Percentiles rank a stretch among this genome's conserved stretches.
Conservation (phyloP, 2,329 filamentous ascomycete genomes). For the Pestalotiopsis sp. region DNA sequence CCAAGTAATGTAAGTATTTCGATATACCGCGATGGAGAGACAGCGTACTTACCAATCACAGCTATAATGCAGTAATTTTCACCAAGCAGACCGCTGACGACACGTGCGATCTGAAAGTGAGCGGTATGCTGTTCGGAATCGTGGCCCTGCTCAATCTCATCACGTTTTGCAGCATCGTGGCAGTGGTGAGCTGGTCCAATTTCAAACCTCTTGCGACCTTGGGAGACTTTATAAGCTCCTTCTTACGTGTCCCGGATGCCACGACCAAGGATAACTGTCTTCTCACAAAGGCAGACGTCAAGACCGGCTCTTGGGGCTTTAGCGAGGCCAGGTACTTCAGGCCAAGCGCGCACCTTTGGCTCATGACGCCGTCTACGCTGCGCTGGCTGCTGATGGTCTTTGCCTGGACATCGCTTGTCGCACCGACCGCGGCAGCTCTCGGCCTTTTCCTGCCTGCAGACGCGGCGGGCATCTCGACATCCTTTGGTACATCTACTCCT, state of each 20-base stretch:
- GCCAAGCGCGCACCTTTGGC: slow-evolving; percentile 45
- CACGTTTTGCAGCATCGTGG: slow-evolving; percentile 28
- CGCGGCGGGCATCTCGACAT: slow-evolving; percentile 33
- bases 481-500: slow-evolving; percentile 41
- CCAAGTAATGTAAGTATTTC: slow-evolving; percentile 50
- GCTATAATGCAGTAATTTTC: slow-evolving; percentile 56
- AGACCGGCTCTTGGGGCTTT: slow-evolving; percentile 44
- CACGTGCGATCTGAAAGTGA: slow-evolving; percentile 45
- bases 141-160: slow-evolving; percentile 32
- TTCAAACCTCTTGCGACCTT: slow-evolving; percentile 34
- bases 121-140: slow-evolving; percentile 44
- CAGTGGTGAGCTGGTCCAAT: slow-evolving; percentile 24
- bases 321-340: slow-evolving; percentile 46
- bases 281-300: slow-evolving; percentile 48
- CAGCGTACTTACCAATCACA: slow-evolving; percentile 20
- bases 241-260: slow-evolving; percentile 29
- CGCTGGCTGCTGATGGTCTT: slow-evolving; percentile 45
- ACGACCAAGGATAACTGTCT: slow-evolving; percentile 43
- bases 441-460: slow-evolving; percentile 34
- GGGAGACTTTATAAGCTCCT: slow-evolving; percentile 34
- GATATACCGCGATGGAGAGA: neutral
- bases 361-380: slow-evolving; percentile 41
- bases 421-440: slow-evolving; percentile 42
- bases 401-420: slow-evolving; percentile 40
- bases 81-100: slow-evolving; percentile 37